Evolutionary conservation across 495 filamentous ascomycete species (phyloP).

Genomic region (Penicillium fimorum): DNA sequence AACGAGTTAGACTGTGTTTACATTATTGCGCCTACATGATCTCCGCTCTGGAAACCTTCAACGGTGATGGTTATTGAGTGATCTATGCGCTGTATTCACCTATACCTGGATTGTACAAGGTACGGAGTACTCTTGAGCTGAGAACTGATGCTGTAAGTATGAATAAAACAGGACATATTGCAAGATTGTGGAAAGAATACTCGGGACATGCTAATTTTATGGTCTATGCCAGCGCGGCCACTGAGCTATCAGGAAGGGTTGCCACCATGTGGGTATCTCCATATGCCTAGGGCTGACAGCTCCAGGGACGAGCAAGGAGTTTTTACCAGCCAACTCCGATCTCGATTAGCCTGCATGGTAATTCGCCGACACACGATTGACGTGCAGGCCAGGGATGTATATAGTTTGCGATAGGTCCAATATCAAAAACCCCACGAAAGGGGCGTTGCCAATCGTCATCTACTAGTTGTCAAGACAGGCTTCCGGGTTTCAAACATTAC

Average conservation of each 20-base stretch:
- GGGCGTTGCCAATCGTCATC: not conserved
- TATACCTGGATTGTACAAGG: not conserved
- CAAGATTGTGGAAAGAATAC: not conserved
- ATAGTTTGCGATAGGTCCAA: conserved; percentile 6
- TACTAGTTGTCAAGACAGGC: not conserved
- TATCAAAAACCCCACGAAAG: conserved; percentile 2
- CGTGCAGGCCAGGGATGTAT: not conserved
- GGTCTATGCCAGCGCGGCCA: not conserved
- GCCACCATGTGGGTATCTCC: not conserved
- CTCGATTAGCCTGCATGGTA: not conserved
- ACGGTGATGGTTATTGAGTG: conserved; percentile 7
- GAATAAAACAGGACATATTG: not conserved
- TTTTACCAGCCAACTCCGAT: not conserved
- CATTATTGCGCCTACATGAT: no score
- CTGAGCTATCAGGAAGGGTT: not conserved
- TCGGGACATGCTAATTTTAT: not conserved
- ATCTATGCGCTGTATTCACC: not conserved
- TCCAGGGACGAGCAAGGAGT: not conserved
- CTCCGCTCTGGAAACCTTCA: conserved; percentile 6
- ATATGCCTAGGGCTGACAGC: conserved; percentile 1
- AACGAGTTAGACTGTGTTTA: not conserved
- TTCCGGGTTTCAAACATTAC: not conserved
- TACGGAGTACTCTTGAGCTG: not conserved
- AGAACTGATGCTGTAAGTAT: no score
- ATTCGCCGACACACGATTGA: conserved; percentile 3